phyloP scores from a whole-genome alignment of 2,329 filamentous ascomycete species.

The Fusarium liriodendri region DNA sequence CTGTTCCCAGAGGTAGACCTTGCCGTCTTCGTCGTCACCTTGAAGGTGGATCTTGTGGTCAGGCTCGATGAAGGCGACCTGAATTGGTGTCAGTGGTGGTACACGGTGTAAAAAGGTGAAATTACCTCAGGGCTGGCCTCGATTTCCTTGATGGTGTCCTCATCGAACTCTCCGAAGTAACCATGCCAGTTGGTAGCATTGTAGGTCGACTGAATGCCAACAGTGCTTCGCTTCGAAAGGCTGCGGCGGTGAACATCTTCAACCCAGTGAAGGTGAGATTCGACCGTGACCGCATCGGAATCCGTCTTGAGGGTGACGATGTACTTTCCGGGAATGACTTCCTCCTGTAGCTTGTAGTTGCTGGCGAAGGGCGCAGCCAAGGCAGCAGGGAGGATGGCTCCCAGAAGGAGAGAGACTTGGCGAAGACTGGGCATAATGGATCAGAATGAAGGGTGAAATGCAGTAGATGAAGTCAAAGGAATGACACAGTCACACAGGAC shows the following conservation, averaged over 20 bases:
- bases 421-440: background rate
- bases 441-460: background rate
- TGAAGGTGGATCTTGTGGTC: constrained; percentile 8
- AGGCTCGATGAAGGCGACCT: constrained; percentile 37
- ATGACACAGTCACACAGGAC: background rate
- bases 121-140: constrained; percentile 54
- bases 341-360: background rate
- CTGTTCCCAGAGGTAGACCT: constrained; percentile 5
- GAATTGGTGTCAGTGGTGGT: background rate
- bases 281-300: constrained; percentile 54
- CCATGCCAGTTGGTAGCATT: constrained; percentile 48
- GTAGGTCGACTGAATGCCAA: constrained; percentile 45
- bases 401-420: background rate
- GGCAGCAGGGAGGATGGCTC: background rate
- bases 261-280: constrained; percentile 59
- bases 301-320: constrained; percentile 68
- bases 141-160: constrained; percentile 52
- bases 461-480: background rate
- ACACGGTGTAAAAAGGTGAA: background rate
- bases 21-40: background rate
- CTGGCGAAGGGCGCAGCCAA: background rate
- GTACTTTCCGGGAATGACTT: constrained; percentile 56
- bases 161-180: constrained; percentile 57
- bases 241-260: constrained; percentile 64
- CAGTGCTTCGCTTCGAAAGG: constrained; percentile 56